These are phyloP conservation scores for Fusarium incarnatum DNA, from an alignment of 2,329 filamentous ascomycete species.

Conservation along the genomic window DNA sequence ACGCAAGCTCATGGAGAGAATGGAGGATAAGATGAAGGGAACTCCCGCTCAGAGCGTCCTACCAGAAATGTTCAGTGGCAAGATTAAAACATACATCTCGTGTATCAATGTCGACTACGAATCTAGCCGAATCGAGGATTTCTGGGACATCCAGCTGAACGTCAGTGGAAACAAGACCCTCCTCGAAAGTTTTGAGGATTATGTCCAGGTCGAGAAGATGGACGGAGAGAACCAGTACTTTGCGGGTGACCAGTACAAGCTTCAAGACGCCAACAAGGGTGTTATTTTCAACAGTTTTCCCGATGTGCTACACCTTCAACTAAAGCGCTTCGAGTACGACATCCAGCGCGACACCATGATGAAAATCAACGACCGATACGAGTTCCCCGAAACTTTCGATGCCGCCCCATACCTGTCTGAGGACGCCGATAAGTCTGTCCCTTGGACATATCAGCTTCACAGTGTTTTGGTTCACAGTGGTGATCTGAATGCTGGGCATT, in stretches of 20 bases:
- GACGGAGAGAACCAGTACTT: conserved; percentile 99
- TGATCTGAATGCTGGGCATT: conserved; percentile 96
- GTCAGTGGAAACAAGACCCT: conserved; percentile 94
- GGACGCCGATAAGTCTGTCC: conserved; percentile 85
- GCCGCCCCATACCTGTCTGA: conserved; percentile 88
- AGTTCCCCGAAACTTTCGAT: conserved; percentile 87
- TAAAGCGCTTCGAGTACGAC: conserved; percentile 98
- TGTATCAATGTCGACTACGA: conserved; percentile 99
- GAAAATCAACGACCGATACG: conserved; percentile 96
- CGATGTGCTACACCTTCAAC: conserved; percentile 90
- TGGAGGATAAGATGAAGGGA: conserved; percentile 98
- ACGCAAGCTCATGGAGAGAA: conserved; percentile 94
- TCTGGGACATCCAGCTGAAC: conserved; percentile 98
- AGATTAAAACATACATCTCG: conserved; percentile 98
- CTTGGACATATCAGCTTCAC: conserved; percentile 92
- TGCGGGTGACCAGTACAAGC: conserved; percentile 86
- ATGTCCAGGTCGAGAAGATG: conserved; percentile 95
- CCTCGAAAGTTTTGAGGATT: conserved; percentile 94
- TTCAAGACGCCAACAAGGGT: conserved; percentile 97
- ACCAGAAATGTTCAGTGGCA: conserved; percentile 92
- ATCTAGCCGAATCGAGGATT: conserved; percentile 94
- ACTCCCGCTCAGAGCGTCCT: conserved; percentile 91
- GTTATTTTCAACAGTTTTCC: conserved; percentile 98
- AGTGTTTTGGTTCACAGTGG: conserved; percentile 97
- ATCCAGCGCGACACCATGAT: conserved; percentile 97